Evolutionary conservation across 2,329 filamentous ascomycete genomes (phyloP), one percentile per base, ranked within the genome.

Genomic region (Pleurostoma richardsiae): DNA sequence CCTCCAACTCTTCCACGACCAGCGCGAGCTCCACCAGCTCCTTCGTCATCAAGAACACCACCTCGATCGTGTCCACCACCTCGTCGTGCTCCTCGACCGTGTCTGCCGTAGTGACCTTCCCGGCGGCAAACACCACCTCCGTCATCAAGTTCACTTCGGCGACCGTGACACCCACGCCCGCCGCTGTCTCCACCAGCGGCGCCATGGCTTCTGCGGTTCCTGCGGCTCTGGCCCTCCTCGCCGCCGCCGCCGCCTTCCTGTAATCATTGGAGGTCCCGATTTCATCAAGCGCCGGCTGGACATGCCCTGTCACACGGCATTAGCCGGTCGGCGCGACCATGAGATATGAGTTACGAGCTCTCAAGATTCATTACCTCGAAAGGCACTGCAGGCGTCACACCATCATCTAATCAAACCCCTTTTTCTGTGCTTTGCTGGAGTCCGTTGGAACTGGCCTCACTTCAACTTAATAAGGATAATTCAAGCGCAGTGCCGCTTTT

Each of bases 161-260:
- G 45, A 31, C 41, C 29, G 39, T 52, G 10, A 40, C 52, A 26
- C 30, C 58, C 29, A 51, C 54, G n/a, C 40, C 48, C 19, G 45
- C 49, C 39, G 46, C 42, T 43, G 56, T 68, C 11, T 49, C 56
- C 4, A 59, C 59, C 39, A 61, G 57, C 41, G 64, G 58, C n/a
- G 59, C 52, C 11, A 62, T 51, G 36, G 52, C 60, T 10, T 52
- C 53, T 7, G 58, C 63, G 41, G 63, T 67, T 2, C 56, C 63
- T 11, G 61, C 52, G 38, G 57, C 53, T n/a, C 49, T 60, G 33
- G 50, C 54, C 26, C 49, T 60, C 30, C 30, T 64, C 26, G 58
- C 57, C 3, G 61, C 55, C 19, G 56, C 49, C 27, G 60, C 52
- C 46, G 19, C 52, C 36, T 57, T 61, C 47, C 54, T 60, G 54